Evolutionary conservation across 108 stramenopile species (phyloP).

Genomic region (Discostella stelligeroides): DNA sequence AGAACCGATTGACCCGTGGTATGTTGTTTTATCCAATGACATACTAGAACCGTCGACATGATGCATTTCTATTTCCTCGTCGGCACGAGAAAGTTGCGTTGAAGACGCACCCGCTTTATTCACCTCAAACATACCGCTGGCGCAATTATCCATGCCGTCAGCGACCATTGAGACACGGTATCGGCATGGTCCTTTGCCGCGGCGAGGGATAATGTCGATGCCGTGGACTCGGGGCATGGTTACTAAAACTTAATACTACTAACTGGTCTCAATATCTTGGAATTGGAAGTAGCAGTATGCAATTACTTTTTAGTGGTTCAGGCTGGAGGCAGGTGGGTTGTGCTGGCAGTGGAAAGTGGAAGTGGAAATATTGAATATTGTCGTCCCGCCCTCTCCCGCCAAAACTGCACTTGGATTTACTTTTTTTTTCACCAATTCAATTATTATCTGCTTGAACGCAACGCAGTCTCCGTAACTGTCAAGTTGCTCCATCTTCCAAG

Average conservation of each 20-base stretch:
- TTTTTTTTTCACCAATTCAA: too few relatives aligned
- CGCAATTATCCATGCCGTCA: not conserved
- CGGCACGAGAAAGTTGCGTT: not conserved
- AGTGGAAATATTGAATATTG: too few relatives aligned
- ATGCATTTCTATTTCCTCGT: conserved; percentile 49
- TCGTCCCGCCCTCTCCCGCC: too few relatives aligned
- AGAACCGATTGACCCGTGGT: too few relatives aligned
- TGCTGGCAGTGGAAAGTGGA: too few relatives aligned
- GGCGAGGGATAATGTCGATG: conserved; percentile 29
- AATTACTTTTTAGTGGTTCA: too few relatives aligned
- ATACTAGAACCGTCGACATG: not conserved
- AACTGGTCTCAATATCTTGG: too few relatives aligned
- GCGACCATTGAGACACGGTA: not conserved
- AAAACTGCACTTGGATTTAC: too few relatives aligned
- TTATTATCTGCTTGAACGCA: too few relatives aligned
- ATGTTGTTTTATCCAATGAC: not conserved
- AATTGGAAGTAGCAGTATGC: not conserved
- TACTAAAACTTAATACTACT: not conserved
- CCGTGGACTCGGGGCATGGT: conserved; percentile 44
- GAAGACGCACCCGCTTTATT: conserved; percentile 2
- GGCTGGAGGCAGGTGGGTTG: too few relatives aligned
- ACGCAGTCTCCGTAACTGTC: too few relatives aligned
- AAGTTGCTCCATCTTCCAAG: not conserved
- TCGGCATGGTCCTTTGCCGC: conserved; percentile 14
- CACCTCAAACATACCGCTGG: not conserved